Evolutionary conservation across 805 yeast species (phyloP), one percentile per base, ranked within the genome.

Genomic region (Wickerhamomyces xylosicus): DNA sequence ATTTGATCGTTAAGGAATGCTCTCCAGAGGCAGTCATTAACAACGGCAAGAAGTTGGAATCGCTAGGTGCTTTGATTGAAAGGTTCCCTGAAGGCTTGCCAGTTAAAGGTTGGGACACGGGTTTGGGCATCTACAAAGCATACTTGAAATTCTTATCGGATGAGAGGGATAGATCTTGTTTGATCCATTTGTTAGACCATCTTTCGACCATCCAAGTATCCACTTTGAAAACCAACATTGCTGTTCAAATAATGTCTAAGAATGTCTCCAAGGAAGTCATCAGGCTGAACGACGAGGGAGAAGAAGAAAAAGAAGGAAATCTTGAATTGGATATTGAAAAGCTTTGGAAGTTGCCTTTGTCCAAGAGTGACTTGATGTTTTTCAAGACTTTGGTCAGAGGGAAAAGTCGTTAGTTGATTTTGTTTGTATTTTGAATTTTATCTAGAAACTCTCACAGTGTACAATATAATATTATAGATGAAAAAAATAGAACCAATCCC

Each of bases 21-120:
- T 97, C 90, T 0, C 97, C 97, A 8, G 56, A 59, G 13, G 71
- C 79, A 3, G 73, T 89, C 1, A 70, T 79, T 14, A 64, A 71
- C n/a, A 69, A 71, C 40, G 59, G 57, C 2, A 40, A 51, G 4
- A 44, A 47, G 32, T 38, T 66, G 19, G 35, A 41, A 5, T 46
- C 52, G 10, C 47, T 75, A n/a, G 48, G 53, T n/a, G 42, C 41
- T 2, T 44, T 81, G 9, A 49, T 72, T 33, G 40, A 52, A 2
- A 43, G 54, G 42, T 71, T 72, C 56, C 80, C 79, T 11, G 59
- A 56, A 29, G 50, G 51, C 1, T 64, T 66, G 8, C 57, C 54
- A 19, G 60, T 72, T 13, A 56, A 71, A 3, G 63, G 62, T 31
- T 80, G 83, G 81, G 57, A 63, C 17, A 58, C 57, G 22, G 84